Evolutionary conservation across 495 filamentous ascomycete genomes (phyloP).

Genomic region (Annulohypoxylon moriforme): DNA sequence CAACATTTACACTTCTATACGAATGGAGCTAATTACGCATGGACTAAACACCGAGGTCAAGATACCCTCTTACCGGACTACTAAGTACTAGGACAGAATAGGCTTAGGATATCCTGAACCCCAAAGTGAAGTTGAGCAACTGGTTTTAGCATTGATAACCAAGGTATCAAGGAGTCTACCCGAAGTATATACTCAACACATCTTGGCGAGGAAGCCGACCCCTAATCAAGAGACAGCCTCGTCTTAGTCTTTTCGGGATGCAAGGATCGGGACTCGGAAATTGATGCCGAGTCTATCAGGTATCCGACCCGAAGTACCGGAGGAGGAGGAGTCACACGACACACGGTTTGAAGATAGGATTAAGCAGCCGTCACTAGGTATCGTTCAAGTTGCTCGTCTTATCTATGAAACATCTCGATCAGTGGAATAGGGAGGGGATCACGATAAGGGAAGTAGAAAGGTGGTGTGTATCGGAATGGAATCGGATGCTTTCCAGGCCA

Average conservation of each 20-base stretch:
- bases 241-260: not conserved
- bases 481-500: not conserved
- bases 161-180: not conserved
- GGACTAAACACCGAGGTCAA: no score
- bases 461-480: constrained; percentile 3
- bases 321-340: not conserved
- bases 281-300: not conserved
- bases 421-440: not conserved
- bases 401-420: not conserved
- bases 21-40: no score
- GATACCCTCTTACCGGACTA: no score
- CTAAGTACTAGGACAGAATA: no score
- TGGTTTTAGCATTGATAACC: no score
- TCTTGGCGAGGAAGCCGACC: not conserved
- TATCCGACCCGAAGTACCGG: not conserved
- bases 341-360: not conserved
- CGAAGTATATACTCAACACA: not conserved
- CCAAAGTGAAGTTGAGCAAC: no score
- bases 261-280: not conserved
- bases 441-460: not conserved
- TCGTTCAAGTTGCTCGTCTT: not conserved
- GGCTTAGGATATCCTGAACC: no score
- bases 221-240: not conserved
- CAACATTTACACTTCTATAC: no score
- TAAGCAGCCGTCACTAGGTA: not conserved